Evolutionary conservation across 352 stramenopile genomes (phyloP), one percentile per base, ranked within the genome.

Genomic region (Pythium phragmitis): DNA sequence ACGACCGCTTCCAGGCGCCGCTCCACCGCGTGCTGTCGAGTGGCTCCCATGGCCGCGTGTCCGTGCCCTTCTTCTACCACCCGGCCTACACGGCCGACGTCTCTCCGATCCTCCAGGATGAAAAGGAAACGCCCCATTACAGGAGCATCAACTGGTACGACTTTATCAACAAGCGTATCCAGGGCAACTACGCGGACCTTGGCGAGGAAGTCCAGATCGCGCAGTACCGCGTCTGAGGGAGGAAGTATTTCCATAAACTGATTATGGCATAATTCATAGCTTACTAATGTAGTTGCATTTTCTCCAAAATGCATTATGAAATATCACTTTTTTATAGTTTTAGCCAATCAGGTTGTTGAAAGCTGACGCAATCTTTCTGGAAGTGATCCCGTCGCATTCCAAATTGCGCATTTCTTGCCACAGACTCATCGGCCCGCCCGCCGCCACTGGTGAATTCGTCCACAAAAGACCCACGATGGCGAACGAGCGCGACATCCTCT

Each of bases 131-230:
- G 56, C 62, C 80, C 1, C 73, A 71, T 23, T 98, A 97, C 66
- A 67, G 78, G 9, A 58, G 82, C 19, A 76, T 96, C 19, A 82
- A 80, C 26, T 98, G 89, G 85, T 83, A 84, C 36, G 89, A 97
- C 42, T 98, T 94, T 67, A 77, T 88, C 53, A 73, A 79, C 43
- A 59, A 88, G 37, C 80, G 91, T 26, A 94, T 97, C 77, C 80
- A 88, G n/a, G 92, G 94, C 42, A 89, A 98, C 72, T 90, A 95
- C 63, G 88, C 82, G 1, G 87, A 98, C 75, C 57, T 92, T 12
- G 94, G 94, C 17, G 74, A 88, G n/a, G 92, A 98, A 61, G 87
- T 97, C 67, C 91, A 98, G 78, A 97, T 97, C 56, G 72, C 71
- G 19, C 75, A 97, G 58, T 98, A 71, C 51, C 61, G 41, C 4